phyloP scores from a whole-genome alignment of 768 basidiomycete genomes.

The Udeniomyces megalosporus region DNA sequence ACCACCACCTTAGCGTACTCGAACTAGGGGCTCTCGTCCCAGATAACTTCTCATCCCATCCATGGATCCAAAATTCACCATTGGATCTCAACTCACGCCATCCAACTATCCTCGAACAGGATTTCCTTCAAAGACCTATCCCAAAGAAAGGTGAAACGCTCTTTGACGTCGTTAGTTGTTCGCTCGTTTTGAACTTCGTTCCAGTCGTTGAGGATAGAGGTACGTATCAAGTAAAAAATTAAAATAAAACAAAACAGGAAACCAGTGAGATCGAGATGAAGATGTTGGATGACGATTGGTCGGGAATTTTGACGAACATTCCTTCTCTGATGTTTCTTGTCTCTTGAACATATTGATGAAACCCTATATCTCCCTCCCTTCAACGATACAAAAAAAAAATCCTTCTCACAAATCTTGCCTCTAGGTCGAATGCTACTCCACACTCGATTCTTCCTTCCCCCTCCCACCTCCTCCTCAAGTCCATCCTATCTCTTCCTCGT shows the following conservation, averaged over 20 bases:
- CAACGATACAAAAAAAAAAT: not conserved
- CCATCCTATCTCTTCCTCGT: constrained; percentile 27
- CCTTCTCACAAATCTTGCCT: not conserved
- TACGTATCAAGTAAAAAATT: too few relatives aligned
- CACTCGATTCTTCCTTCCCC: not conserved
- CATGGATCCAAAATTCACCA: constrained; percentile 58
- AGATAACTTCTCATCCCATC: constrained; percentile 55
- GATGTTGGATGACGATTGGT: too few relatives aligned
- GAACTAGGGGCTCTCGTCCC: constrained; percentile 79
- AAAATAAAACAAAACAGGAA: too few relatives aligned
- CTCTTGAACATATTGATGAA: too few relatives aligned
- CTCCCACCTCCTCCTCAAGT: not conserved
- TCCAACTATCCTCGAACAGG: constrained; percentile 66
- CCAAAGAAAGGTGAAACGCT: constrained; percentile 38
- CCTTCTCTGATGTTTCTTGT: too few relatives aligned
- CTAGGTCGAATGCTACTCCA: not conserved
- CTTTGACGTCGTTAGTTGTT: constrained; percentile 72
- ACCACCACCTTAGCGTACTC: constrained; percentile 46
- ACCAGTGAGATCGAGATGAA: too few relatives aligned
- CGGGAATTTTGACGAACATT: too few relatives aligned
- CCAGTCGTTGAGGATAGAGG: constrained; percentile 60
- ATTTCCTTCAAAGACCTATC: constrained; percentile 49
- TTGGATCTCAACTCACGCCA: constrained; percentile 77
- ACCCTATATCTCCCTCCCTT: not conserved
- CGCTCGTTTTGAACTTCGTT: constrained; percentile 80